Percentiles rank a stretch among this genome's conserved stretches.
These are phyloP conservation scores for Globisporangium cederbergense DNA, from an alignment of 352 stramenopile genomes.

Conservation along the genomic window DNA sequence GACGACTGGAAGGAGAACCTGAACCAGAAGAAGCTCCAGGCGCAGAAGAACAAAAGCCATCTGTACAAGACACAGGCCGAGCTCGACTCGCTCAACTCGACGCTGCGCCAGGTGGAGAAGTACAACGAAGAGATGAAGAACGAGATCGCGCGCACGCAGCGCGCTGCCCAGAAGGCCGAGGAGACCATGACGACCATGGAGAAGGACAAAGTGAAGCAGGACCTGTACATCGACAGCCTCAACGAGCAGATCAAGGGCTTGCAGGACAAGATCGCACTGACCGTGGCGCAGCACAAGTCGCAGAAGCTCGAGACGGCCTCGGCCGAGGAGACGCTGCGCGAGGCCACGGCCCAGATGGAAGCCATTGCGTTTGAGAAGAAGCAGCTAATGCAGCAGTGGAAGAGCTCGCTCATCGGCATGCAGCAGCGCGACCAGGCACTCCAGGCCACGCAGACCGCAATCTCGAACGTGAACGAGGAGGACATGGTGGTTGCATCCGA, in stretches of 20 bases:
- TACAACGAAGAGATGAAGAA: constrained; percentile 95
- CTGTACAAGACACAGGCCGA: constrained; percentile 84
- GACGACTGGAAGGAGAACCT: constrained; percentile 66
- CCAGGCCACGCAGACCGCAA: constrained; percentile 79
- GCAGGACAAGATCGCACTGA: constrained; percentile 83
- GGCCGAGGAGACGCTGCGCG: constrained; percentile 83
- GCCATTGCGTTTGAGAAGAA: constrained; percentile 94
- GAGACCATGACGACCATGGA: constrained; percentile 91
- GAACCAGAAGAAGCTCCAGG: constrained; percentile 56
- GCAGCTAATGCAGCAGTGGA: constrained; percentile 94
- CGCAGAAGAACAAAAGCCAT: constrained; percentile 61
- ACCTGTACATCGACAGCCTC: constrained; percentile 92
- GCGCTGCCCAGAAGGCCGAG: constrained; percentile 92
- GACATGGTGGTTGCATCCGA: constrained; percentile 82
- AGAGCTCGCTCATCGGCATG: constrained; percentile 91
- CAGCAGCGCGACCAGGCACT: constrained; percentile 91
- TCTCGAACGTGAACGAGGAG: constrained; percentile 79
- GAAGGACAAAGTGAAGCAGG: constrained; percentile 92
- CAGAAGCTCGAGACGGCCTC: constrained; percentile 85
- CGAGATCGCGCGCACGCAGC: constrained; percentile 91
- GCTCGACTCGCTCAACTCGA: constrained; percentile 84
- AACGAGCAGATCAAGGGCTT: constrained; percentile 89
- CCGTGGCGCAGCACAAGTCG: constrained; percentile 76
- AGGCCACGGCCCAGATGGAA: constrained; percentile 90
- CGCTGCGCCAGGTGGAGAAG: constrained; percentile 85